A percentile compares a stretch with the other conserved stretches of the same genome.
These are phyloP conservation scores for Phaeosphaeriaceae sp. DNA, from an alignment of 2,329 filamentous ascomycete species.

Conservation along the genomic window DNA sequence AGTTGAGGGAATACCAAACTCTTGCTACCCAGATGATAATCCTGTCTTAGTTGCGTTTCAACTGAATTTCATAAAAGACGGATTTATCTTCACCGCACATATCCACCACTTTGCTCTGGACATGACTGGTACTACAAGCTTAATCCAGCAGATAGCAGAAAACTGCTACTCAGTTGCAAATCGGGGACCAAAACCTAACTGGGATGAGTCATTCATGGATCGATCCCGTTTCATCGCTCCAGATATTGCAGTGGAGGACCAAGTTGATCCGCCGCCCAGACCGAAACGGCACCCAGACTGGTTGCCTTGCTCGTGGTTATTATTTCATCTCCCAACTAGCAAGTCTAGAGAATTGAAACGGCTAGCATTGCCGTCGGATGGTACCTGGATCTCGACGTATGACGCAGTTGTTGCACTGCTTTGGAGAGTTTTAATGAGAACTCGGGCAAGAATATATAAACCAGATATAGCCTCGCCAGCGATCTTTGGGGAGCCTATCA, in stretches of 20 bases:
- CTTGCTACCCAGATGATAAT: slow-evolving; percentile 1
- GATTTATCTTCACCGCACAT: not conserved
- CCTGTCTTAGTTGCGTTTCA: not conserved
- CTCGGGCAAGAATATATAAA: not conserved
- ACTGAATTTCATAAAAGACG: not conserved
- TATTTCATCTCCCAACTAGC: slow-evolving; percentile 6
- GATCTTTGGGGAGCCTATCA: not conserved
- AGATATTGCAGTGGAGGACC: not conserved
- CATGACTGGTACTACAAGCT: not conserved
- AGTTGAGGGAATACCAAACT: slow-evolving; percentile 1
- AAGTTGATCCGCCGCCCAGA: not conserved
- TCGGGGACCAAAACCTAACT: not conserved
- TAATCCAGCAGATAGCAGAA: slow-evolving; percentile 1
- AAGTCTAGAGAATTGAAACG: slow-evolving; percentile 2
- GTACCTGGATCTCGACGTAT: slow-evolving; percentile 6
- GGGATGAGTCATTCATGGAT: not conserved
- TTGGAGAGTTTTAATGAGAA: slow-evolving; percentile 1
- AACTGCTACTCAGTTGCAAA: slow-evolving; percentile 4
- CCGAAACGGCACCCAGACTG: not conserved
- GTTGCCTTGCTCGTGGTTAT: not conserved
- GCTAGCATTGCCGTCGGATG: not conserved
- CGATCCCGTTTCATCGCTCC: not conserved
- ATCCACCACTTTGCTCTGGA: slow-evolving; percentile 2
- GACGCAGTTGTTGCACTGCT: slow-evolving; percentile 5
- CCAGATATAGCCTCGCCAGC: not conserved